Conservation (phyloP, 805 yeast species). For the Lipomyces orientalis region DNA sequence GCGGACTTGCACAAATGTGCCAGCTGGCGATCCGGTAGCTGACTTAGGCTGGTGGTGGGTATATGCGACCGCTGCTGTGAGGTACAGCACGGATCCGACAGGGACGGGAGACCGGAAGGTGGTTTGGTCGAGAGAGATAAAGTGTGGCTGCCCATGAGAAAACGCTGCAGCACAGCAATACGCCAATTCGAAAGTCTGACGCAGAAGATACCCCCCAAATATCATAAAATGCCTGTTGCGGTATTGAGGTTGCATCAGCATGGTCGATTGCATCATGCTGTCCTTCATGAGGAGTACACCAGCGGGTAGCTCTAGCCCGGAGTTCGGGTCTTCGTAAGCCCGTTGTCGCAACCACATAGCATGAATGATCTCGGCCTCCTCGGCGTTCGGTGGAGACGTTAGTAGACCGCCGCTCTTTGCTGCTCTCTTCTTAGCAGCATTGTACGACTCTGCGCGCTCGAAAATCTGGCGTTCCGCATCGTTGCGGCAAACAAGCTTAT, state of each 20-base stretch:
- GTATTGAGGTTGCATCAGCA: slow-evolving; percentile 95
- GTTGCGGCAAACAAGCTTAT: slow-evolving; percentile 73
- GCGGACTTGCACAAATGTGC: slow-evolving; percentile 86
- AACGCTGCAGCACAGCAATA: slow-evolving; percentile 92
- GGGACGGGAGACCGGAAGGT: slow-evolving; percentile 95
- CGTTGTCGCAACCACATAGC: slow-evolving; percentile 62
- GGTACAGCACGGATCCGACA: slow-evolving; percentile 85
- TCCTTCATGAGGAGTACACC: slow-evolving; percentile 56
- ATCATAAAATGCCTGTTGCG: slow-evolving; percentile 94
- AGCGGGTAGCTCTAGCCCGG: slow-evolving; percentile 39
- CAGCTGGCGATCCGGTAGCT: slow-evolving; percentile 45
- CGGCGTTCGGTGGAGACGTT: slow-evolving; percentile 74
- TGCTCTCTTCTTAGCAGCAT: slow-evolving; percentile 79
- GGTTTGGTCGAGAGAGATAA: slow-evolving; percentile 87
- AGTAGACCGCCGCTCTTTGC: slow-evolving; percentile 68
- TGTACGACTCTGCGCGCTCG: slow-evolving; percentile 86
- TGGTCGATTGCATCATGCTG: slow-evolving; percentile 72
- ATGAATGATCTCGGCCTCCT: slow-evolving; percentile 77
- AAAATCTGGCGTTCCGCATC: slow-evolving; percentile 83
- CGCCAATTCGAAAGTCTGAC: slow-evolving; percentile 92
- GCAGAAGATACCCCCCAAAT: slow-evolving; percentile 90
- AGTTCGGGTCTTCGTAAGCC: slow-evolving; percentile 33
- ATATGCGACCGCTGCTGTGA: slow-evolving; percentile 82
- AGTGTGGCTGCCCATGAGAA: slow-evolving; percentile 82
- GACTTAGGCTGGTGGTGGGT: slow-evolving; percentile 50